Percentiles rank a stretch among this genome's conserved stretches.
phyloP scores from a whole-genome alignment of 352 stramenopile species.

The Pythium rishiriense region DNA sequence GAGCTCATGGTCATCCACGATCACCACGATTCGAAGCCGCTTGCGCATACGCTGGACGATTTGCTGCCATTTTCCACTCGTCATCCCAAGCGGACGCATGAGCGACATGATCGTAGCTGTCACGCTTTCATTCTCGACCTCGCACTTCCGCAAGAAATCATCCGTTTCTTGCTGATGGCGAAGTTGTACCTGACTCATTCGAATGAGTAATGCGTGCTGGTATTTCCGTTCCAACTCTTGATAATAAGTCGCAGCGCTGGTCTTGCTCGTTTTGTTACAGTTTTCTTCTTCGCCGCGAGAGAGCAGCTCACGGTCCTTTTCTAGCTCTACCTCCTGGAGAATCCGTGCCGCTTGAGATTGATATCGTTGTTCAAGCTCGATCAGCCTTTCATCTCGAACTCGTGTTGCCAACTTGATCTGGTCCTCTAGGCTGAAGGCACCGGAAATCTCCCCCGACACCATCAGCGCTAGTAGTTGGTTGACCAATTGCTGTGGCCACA shows the following conservation, averaged over 20 bases:
- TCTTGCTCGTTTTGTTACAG: conserved; percentile 2
- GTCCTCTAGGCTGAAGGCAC: conserved; percentile 57
- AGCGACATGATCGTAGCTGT: conserved; percentile 76
- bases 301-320: conserved; percentile 38
- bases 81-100: conserved; percentile 66
- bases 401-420: conserved; percentile 60
- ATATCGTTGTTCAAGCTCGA: conserved; percentile 51
- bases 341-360: conserved; percentile 33
- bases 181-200: conserved; percentile 42
- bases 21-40: conserved; percentile 47
- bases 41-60: conserved; percentile 56
- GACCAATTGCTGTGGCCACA: conserved; percentile 36
- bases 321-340: conserved; percentile 30
- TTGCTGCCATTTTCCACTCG: conserved; percentile 68
- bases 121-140: conserved; percentile 75
- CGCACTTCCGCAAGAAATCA: conserved; percentile 49
- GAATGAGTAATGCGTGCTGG: conserved; percentile 27
- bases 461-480: conserved; percentile 55
- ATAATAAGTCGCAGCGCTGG: conserved; percentile 38
- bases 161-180: conserved; percentile 66
- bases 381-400: conserved; percentile 63
- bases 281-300: conserved; percentile 12
- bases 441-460: conserved; percentile 57
- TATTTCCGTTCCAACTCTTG: conserved; percentile 41
- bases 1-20: conserved; percentile 36